Conservation (phyloP, 2,329 filamentous ascomycete genomes). For the Blastomyces percursus region DNA sequence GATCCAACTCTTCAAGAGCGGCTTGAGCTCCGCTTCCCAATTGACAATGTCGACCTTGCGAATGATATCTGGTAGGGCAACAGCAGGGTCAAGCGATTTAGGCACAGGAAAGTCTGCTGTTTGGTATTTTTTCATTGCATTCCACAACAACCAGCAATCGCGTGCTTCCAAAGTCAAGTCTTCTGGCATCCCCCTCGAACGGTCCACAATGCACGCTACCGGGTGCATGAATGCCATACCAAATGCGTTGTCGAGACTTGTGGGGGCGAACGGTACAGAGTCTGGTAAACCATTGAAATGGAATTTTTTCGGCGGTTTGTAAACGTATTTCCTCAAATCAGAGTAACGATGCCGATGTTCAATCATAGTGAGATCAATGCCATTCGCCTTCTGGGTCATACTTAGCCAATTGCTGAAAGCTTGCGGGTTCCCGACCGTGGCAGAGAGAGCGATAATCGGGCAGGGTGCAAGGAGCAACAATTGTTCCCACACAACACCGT, state of each 20-base stretch:
- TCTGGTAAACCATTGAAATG: conserved; percentile 43
- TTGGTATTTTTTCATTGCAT: conserved; percentile 50
- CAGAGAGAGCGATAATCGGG: conserved; percentile 67
- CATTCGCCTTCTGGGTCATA: conserved; percentile 52
- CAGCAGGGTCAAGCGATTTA: conserved; percentile 39
- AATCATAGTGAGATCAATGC: conserved; percentile 56
- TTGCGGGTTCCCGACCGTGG: conserved; percentile 64
- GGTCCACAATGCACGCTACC: conserved; percentile 50
- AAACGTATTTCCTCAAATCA: conserved; percentile 65
- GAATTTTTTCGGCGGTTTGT: conserved; percentile 41
- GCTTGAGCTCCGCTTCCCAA: conserved; percentile 56
- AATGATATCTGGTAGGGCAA: conserved; percentile 43
- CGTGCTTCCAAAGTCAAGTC: conserved; percentile 60
- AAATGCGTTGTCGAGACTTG: conserved; percentile 39
- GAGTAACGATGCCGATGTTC: conserved; percentile 60
- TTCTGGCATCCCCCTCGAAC: conserved; percentile 51
- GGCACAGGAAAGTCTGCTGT: conserved; percentile 42
- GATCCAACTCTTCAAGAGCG: conserved; percentile 51
- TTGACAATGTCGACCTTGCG: conserved; percentile 54
- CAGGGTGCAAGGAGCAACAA: conserved; percentile 62
- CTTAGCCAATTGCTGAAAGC: conserved; percentile 60
- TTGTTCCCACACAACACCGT: conserved; percentile 70
- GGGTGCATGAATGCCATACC: conserved; percentile 56
- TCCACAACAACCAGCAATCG: conserved; percentile 58
- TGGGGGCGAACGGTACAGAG: conserved; percentile 25